A percentile compares a stretch with the other conserved stretches of the same genome.
These are phyloP conservation scores for Psidium guajava DNA, from an alignment of 345 rosid genomes.

Conservation along the genomic window DNA sequence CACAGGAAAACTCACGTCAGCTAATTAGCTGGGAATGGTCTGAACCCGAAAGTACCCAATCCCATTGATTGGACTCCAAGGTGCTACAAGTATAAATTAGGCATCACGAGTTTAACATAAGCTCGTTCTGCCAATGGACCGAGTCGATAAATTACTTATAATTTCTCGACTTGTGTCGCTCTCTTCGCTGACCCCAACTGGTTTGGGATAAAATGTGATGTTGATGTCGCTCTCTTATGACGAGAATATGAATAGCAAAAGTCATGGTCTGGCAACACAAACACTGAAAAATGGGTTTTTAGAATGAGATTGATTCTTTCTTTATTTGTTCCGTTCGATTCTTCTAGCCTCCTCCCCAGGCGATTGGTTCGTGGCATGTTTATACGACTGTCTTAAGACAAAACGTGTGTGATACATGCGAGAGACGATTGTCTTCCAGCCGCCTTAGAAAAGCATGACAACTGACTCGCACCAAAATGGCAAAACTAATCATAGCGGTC, in stretches of 20 bases:
- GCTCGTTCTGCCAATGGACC: not conserved
- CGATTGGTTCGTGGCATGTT: not conserved
- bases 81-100: not conserved
- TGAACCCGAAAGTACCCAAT: not conserved
- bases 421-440: not conserved
- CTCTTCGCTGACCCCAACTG: no score
- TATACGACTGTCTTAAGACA: not conserved
- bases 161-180: not conserved
- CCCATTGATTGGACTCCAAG: not conserved
- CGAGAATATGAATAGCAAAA: not conserved
- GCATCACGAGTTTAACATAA: not conserved
- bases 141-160: not conserved
- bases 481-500: not conserved
- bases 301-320: not conserved
- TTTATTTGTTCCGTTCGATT: not conserved
- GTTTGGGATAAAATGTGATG: no score
- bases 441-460: not conserved
- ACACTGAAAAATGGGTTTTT: not conserved
- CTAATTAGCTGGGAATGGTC: not conserved
- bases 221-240: not conserved
- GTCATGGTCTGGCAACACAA: not conserved
- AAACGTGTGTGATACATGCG: not conserved
- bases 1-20: not conserved
- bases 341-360: not conserved
- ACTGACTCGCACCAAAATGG: not conserved